These are phyloP conservation scores for Russula brevipes DNA, from an alignment of 768 basidiomycete species.

Conservation along the genomic window DNA sequence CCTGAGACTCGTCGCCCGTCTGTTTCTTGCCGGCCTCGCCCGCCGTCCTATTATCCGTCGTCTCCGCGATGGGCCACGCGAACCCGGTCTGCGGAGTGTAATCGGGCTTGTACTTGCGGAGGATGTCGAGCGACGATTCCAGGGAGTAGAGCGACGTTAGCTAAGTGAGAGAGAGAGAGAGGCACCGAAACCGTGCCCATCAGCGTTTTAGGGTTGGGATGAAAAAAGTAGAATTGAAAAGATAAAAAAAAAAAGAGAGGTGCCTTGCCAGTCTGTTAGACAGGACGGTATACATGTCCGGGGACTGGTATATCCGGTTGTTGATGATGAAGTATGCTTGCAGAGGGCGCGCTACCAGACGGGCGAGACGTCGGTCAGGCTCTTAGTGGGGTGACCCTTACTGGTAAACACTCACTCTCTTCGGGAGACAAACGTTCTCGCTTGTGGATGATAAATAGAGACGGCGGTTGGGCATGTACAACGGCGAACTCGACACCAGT, in stretches of 20 bases:
- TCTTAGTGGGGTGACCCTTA: background rate
- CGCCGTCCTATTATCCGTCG: slow-evolving; percentile 37
- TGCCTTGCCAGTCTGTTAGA: slow-evolving; percentile 71
- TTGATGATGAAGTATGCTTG: slow-evolving; percentile 86
- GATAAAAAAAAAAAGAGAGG: background rate
- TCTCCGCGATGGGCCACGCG: slow-evolving; percentile 74
- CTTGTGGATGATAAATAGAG: slow-evolving; percentile 86
- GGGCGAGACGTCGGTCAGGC: slow-evolving; percentile 12
- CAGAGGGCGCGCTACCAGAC: slow-evolving; percentile 55
- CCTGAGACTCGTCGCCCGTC: slow-evolving; percentile 15
- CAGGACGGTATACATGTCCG: slow-evolving; percentile 76
- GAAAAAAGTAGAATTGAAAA: background rate
- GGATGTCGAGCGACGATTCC: slow-evolving; percentile 68
- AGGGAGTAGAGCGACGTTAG: slow-evolving; percentile 65
- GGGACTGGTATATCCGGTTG: slow-evolving; percentile 84
- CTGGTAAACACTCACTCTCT: slow-evolving; percentile 50
- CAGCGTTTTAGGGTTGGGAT: background rate
- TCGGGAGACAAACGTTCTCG: slow-evolving; percentile 78
- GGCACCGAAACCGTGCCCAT: background rate
- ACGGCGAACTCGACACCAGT: slow-evolving; percentile 84
- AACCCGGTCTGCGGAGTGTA: slow-evolving; percentile 82
- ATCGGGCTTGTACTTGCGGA: slow-evolving; percentile 70
- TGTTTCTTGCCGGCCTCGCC: slow-evolving; percentile 42
- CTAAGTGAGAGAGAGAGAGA: slow-evolving; percentile 31
- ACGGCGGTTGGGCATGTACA: slow-evolving; percentile 72